phyloP scores from a whole-genome alignment of 192 early-diverging fungal species.

The Neocallimastix lanati region DNA sequence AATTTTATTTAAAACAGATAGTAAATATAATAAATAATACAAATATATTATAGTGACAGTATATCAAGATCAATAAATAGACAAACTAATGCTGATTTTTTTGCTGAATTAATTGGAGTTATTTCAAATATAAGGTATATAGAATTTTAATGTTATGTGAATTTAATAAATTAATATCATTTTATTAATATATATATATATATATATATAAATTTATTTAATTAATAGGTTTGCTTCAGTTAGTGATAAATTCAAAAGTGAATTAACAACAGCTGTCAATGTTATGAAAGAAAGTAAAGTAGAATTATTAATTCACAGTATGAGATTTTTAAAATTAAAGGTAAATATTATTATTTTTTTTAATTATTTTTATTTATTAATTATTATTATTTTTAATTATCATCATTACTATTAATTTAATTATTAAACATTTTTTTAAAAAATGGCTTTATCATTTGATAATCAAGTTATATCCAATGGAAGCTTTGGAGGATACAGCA shows the following conservation, averaged over 20 bases:
- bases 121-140: constrained; percentile 57
- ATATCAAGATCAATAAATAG: constrained; percentile 56
- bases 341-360: no score
- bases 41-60: constrained; percentile 40
- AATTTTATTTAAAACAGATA: no score
- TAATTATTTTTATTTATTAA: no score
- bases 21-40: no score
- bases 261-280: constrained; percentile 31
- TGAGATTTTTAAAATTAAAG: constrained; percentile 80
- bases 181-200: no score
- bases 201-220: no score
- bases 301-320: constrained; percentile 68
- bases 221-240: constrained; percentile 59
- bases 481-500: constrained; percentile 79
- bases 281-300: constrained; percentile 54
- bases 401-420: no score
- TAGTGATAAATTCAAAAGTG: constrained; percentile 78
- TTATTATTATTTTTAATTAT: no score
- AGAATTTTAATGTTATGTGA: no score
- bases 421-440: no score
- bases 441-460: no score
- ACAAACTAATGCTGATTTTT: constrained; percentile 73
- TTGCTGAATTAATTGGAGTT: constrained; percentile 80
- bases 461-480: constrained; percentile 70
- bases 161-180: no score